Conservation (phyloP, 192 early-diverging fungal species). For the Podila minutissima region DNA sequence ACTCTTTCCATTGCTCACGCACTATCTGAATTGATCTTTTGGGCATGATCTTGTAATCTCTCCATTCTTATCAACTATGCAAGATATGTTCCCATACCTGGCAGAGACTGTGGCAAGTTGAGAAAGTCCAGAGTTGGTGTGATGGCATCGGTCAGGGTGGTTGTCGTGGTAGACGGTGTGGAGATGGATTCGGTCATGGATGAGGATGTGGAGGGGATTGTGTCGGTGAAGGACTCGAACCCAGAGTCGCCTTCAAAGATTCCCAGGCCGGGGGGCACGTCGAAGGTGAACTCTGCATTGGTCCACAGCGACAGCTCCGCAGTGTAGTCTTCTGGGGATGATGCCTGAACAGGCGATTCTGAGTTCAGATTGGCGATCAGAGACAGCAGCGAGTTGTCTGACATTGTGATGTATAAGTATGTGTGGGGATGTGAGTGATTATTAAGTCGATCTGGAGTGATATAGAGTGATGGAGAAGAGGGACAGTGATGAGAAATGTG, state of each 20-base stretch:
- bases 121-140: conserved; percentile 11
- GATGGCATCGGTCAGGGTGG: no score
- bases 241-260: conserved; percentile 57
- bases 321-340: conserved; percentile 65
- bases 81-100: neutral
- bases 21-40: neutral
- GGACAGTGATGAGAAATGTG: conserved; percentile 8
- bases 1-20: neutral
- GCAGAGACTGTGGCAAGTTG: conserved; percentile 1
- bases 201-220: neutral
- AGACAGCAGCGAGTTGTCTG: conserved; percentile 27
- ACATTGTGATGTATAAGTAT: conserved; percentile 8
- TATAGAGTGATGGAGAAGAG: conserved; percentile 2
- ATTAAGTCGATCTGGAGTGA: no score
- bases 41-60: neutral
- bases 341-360: conserved; percentile 56
- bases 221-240: conserved; percentile 7
- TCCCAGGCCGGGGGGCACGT: conserved; percentile 61
- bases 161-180: neutral
- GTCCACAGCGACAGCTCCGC: conserved; percentile 74
- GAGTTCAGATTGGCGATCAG: conserved; percentile 57
- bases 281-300: conserved; percentile 76
- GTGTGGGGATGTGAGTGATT: neutral
- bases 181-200: neutral
- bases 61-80: no score